These are phyloP conservation scores for Ceratocystis diversiconidia DNA, from an alignment of 2,329 filamentous ascomycete genomes.

Conservation along the genomic window DNA sequence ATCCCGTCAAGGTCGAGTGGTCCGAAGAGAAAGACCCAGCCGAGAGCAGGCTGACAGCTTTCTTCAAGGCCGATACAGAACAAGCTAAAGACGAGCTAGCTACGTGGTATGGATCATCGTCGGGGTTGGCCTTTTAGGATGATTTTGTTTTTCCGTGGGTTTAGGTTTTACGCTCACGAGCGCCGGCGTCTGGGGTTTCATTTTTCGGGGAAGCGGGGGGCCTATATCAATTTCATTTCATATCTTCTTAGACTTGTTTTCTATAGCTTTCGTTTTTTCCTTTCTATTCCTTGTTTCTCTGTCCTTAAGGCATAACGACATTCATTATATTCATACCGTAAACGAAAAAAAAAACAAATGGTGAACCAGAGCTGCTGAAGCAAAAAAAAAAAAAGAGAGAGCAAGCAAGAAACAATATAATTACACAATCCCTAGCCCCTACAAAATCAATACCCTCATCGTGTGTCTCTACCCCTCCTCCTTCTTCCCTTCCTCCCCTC, in stretches of 20 bases:
- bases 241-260: background rate
- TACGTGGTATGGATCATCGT: conserved; percentile 69
- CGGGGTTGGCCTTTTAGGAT: conserved; percentile 27
- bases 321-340: conserved; percentile 7
- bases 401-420: conserved; percentile 14
- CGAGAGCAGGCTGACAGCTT: conserved; percentile 59
- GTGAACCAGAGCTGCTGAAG: background rate
- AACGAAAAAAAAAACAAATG: background rate
- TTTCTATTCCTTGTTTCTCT: background rate
- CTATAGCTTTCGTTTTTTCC: background rate
- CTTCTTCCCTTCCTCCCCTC: conserved; percentile 15
- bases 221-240: background rate
- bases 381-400: conserved; percentile 7
- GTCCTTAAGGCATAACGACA: conserved; percentile 3
- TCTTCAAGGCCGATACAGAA: conserved; percentile 41
- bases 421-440: conserved; percentile 7
- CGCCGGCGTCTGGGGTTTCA: conserved; percentile 5
- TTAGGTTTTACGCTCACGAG: background rate
- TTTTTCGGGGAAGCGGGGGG: background rate
- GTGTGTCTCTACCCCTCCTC: conserved; percentile 16
- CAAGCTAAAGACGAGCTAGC: conserved; percentile 49
- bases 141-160: background rate
- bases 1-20: conserved; percentile 64
- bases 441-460: background rate
- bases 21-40: conserved; percentile 58